phyloP scores from a whole-genome alignment of 148 eudicot species.

The Heliamphora exappendiculata region DNA sequence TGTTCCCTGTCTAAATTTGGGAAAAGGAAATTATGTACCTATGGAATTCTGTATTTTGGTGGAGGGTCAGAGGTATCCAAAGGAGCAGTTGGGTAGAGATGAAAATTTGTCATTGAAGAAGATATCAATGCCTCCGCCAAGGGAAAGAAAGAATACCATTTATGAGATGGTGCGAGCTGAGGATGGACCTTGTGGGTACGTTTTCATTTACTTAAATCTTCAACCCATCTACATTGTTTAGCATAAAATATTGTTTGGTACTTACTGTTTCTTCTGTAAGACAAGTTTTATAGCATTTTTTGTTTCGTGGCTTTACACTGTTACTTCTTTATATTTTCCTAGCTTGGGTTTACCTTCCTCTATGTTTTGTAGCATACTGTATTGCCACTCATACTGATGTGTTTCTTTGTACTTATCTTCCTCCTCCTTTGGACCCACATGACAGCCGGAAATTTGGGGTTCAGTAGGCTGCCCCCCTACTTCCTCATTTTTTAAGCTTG shows the following conservation, averaged over 20 bases:
- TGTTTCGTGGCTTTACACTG: background rate
- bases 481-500: no score
- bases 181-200: conserved; percentile 60
- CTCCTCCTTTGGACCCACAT: background rate
- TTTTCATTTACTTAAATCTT: background rate
- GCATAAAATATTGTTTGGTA: background rate
- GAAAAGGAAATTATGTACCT: conserved; percentile 44
- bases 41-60: conserved; percentile 58
- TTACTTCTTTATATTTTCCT: background rate
- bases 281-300: background rate
- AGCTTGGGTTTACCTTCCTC: background rate
- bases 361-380: no score
- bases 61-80: conserved; percentile 56
- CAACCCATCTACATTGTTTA: background rate
- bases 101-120: conserved; percentile 26
- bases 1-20: conserved; percentile 48
- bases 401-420: no score
- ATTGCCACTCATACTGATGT: no score
- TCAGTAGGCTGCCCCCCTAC: background rate
- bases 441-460: background rate
- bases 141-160: conserved; percentile 30
- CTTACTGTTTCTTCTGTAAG: background rate
- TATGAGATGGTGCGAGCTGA: conserved; percentile 32
- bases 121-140: conserved; percentile 36
- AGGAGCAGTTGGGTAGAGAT: conserved; percentile 32